Conservation (phyloP, 1,284 basidiomycete species). For the Ceratobasidium sp. region DNA sequence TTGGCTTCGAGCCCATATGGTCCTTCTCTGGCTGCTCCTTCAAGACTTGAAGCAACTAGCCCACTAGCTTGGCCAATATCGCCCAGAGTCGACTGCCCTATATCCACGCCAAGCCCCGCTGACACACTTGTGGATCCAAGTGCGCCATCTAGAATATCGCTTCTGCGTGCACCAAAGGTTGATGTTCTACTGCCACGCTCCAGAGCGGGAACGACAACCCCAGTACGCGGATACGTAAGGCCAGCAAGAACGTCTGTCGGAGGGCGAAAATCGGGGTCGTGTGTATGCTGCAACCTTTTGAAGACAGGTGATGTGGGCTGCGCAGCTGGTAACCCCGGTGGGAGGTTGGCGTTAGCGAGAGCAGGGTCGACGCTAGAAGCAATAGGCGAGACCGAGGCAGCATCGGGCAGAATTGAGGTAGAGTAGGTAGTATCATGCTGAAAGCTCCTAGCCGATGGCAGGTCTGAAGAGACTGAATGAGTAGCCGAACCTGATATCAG, state of each 20-base stretch:
- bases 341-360: background rate
- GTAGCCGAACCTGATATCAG: background rate
- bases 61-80: background rate
- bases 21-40: background rate
- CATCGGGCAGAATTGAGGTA: conserved; percentile 5
- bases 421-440: background rate
- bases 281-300: conserved; percentile 25
- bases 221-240: conserved; percentile 29
- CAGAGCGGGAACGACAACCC: conserved; percentile 27
- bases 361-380: background rate
- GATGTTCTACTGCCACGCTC: conserved; percentile 19
- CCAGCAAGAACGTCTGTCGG: conserved; percentile 25
- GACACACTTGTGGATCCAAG: background rate
- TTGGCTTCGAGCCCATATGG: background rate
- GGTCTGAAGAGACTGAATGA: conserved; percentile 2
- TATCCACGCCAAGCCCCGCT: background rate
- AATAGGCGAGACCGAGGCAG: background rate
- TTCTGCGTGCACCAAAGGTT: background rate
- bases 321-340: conserved; percentile 10
- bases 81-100: background rate
- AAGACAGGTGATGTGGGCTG: conserved; percentile 37
- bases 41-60: background rate
- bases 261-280: conserved; percentile 36
- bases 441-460: conserved; percentile 1
- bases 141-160: background rate